Conservation (phyloP, 176 grass and related monocot species). For the Phoenix dactylifera region DNA sequence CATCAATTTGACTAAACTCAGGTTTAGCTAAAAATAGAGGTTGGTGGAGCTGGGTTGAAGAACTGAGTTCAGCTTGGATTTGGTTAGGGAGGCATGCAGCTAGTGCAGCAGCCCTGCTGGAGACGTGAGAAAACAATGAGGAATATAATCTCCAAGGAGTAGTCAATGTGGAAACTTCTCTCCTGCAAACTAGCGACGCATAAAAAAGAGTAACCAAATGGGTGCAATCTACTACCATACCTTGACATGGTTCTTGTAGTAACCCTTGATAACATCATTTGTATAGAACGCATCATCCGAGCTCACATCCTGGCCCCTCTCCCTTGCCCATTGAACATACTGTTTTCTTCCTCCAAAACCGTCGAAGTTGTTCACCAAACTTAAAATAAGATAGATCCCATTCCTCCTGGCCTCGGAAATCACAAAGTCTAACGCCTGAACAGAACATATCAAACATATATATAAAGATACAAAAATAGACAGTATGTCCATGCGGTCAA, state of each 20-base stretch:
- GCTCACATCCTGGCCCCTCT: background rate
- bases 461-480: background rate
- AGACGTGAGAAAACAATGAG: too few relatives aligned
- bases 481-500: too few relatives aligned
- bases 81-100: too few relatives aligned
- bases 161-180: too few relatives aligned
- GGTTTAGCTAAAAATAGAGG: too few relatives aligned
- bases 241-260: slow-evolving; percentile 21
- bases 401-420: slow-evolving; percentile 26
- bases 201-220: too few relatives aligned
- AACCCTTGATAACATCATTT: slow-evolving; percentile 1
- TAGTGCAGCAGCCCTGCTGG: too few relatives aligned
- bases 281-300: slow-evolving; percentile 13
- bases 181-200: too few relatives aligned
- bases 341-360: slow-evolving; percentile 27
- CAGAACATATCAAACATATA: background rate
- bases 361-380: slow-evolving; percentile 32
- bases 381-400: slow-evolving; percentile 30
- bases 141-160: too few relatives aligned
- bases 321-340: slow-evolving; percentile 10
- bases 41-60: too few relatives aligned
- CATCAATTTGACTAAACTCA: too few relatives aligned
- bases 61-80: too few relatives aligned
- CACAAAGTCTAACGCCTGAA: slow-evolving; percentile 37
- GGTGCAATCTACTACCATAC: background rate